phyloP scores from a whole-genome alignment of 2,329 filamentous ascomycete species.

The Neonectria faginata region DNA sequence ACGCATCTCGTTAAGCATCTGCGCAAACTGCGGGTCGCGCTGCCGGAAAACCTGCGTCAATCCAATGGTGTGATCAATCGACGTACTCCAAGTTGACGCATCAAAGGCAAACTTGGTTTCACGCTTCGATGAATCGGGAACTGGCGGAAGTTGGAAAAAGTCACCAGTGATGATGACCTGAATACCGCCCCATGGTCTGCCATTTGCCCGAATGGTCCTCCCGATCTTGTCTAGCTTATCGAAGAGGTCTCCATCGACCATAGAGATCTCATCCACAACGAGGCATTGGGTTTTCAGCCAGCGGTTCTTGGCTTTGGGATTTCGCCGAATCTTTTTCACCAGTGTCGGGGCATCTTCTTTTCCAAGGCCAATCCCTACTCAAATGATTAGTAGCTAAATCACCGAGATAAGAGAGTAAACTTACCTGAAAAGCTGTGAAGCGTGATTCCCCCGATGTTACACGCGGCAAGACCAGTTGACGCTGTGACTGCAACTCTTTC shows the following conservation, averaged over 20 bases:
- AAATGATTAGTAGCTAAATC: conserved; percentile 2
- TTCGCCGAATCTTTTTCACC: conserved; percentile 90
- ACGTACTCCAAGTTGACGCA: conserved; percentile 89
- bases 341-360: conserved; percentile 86
- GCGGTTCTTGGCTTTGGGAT: conserved; percentile 86
- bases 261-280: conserved; percentile 95
- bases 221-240: conserved; percentile 95
- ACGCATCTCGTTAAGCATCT: conserved; percentile 98
- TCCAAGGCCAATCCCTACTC: conserved; percentile 80
- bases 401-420: not conserved
- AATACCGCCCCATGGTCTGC: conserved; percentile 93
- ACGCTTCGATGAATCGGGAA: conserved; percentile 77
- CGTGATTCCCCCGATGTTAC: conserved; percentile 95
- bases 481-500: conserved; percentile 94
- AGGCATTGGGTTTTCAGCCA: conserved; percentile 92
- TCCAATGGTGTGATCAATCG: conserved; percentile 94
- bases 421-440: conserved; percentile 91
- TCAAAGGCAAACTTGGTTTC: conserved; percentile 92
- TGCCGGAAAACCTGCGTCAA: conserved; percentile 97
- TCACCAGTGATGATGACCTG: conserved; percentile 96
- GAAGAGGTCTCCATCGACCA: conserved; percentile 97
- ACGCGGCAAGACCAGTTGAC: conserved; percentile 94
- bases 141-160: conserved; percentile 96
- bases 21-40: conserved; percentile 86
- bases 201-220: conserved; percentile 87